Percentiles rank a stretch among this genome's conserved stretches.
phyloP scores from a whole-genome alignment of 805 yeast genomes.

The Candida boidinii region DNA sequence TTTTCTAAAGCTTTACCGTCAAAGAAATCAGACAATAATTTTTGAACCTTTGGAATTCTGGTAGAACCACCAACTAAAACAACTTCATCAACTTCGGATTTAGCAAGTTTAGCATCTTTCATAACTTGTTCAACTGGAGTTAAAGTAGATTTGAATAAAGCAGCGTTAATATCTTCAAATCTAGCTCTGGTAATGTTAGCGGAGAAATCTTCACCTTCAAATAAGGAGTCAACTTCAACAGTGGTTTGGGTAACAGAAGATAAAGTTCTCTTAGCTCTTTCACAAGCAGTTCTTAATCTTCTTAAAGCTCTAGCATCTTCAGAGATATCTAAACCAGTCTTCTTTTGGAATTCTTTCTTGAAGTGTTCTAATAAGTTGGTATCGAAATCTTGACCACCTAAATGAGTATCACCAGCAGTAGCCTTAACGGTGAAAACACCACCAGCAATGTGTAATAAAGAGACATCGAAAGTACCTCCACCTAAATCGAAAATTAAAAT shows the following conservation, averaged over 20 bases:
- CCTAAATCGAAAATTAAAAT: constrained; percentile 93
- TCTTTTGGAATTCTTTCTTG: constrained; percentile 85
- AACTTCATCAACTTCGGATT: constrained; percentile 84
- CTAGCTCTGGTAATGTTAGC: constrained; percentile 94
- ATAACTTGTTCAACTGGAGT: constrained; percentile 93
- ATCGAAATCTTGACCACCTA: constrained; percentile 99
- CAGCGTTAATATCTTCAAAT: constrained; percentile 93
- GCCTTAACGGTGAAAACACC: constrained; percentile 97
- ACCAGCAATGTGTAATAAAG: constrained; percentile 85
- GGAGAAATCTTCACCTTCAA: constrained; percentile 93
- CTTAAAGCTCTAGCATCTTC: constrained; percentile 91
- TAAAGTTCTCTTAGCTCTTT: constrained; percentile 97
- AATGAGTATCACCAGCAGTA: constrained; percentile 98
- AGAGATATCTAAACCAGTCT: constrained; percentile 87
- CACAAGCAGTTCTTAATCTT: constrained; percentile 98
- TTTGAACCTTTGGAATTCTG: constrained; percentile 98
- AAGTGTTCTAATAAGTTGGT: constrained; percentile 91
- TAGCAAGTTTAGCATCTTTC: constrained; percentile 82
- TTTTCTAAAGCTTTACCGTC: constrained; percentile 96
- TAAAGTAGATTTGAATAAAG: constrained; percentile 86
- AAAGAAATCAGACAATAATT: constrained; percentile 87
- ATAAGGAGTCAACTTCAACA: constrained; percentile 92
- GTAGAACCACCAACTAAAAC: constrained; percentile 98
- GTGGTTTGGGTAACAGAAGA: constrained; percentile 95
- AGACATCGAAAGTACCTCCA: constrained; percentile 99